Evolutionary conservation across 164 flowering plant genomes (phyloP).

Genomic region (Magnolia kwangsiensis): DNA sequence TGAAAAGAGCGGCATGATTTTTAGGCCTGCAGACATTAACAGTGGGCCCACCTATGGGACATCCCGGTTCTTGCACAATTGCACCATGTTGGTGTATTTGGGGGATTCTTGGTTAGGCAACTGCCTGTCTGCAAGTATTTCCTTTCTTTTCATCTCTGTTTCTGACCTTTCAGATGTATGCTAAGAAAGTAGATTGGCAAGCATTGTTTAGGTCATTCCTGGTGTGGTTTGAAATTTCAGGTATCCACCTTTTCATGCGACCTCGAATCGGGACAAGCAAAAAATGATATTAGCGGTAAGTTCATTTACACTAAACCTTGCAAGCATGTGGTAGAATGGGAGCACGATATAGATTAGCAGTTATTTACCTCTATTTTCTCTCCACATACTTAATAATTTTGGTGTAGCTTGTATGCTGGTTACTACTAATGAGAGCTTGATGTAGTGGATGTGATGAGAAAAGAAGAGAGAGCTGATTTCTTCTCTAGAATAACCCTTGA

Average conservation of each 20-base stretch:
- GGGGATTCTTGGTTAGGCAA: not conserved
- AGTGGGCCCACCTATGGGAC: not conserved
- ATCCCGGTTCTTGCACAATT: not conserved
- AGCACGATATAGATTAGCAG: no score
- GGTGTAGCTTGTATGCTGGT: no score
- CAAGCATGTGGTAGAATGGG: not conserved
- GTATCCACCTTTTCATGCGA: constrained; percentile 69
- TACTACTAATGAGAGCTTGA: no score
- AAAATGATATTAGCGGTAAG: constrained; percentile 63
- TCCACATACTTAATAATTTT: no score
- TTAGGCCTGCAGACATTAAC: not conserved
- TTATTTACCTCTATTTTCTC: no score
- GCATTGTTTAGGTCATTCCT: not conserved
- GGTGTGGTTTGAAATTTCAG: constrained; percentile 26
- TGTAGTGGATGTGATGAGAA: no score
- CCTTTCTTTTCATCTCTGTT: not conserved
- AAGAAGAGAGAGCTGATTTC: no score
- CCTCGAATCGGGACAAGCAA: constrained; percentile 61
- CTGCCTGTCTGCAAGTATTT: not conserved
- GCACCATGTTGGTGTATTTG: not conserved
- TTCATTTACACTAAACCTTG: constrained; percentile 6
- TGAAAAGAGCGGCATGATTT: not conserved
- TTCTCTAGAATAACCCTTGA: no score
- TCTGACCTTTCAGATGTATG: not conserved
- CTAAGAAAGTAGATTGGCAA: not conserved